Evolutionary conservation across 225 moss, liverwort and hornwort species (phyloP).

Genomic region (Anthoceros angustus): DNA sequence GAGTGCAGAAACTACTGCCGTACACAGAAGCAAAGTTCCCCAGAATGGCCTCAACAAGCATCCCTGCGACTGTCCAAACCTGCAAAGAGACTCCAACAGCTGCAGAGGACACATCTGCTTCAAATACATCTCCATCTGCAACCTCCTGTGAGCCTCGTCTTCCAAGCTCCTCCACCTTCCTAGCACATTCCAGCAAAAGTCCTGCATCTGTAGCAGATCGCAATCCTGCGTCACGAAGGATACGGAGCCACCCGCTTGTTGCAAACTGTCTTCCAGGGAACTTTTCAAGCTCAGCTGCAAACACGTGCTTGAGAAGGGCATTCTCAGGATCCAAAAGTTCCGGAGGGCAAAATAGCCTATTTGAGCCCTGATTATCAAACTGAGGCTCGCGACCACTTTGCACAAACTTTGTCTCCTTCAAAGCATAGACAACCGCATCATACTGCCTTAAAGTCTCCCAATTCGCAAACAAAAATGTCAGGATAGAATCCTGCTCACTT

Average conservation of each 20-base stretch:
- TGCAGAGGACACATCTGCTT: conserved; percentile 26
- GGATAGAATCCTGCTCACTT: conserved; percentile 45
- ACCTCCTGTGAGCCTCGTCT: conserved; percentile 26
- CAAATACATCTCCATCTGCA: conserved; percentile 40
- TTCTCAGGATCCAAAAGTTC: conserved; percentile 71
- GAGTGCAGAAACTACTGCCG: conserved; percentile 58
- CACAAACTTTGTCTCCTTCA: conserved; percentile 62
- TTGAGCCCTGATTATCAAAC: conserved; percentile 11
- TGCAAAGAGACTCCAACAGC: conserved; percentile 36
- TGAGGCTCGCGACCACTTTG: conserved; percentile 24
- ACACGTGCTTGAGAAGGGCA: conserved; percentile 48
- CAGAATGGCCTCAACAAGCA: conserved; percentile 64
- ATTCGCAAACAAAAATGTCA: conserved; percentile 43
- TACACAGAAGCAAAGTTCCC: conserved; percentile 59
- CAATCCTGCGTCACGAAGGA: conserved; percentile 58
- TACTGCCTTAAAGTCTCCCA: conserved; percentile 49
- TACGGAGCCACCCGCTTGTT: conserved; percentile 49
- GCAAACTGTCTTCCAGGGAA: conserved; percentile 70
- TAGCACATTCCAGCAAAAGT: conserved; percentile 61
- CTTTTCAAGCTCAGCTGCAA: conserved; percentile 46
- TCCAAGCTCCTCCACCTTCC: conserved; percentile 56
- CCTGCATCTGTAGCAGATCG: conserved; percentile 51
- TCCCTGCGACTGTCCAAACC: conserved; percentile 52
- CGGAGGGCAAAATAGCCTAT: conserved; percentile 32
- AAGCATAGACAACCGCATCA: conserved; percentile 32